phyloP scores from a whole-genome alignment of 1,284 basidiomycete species.

The Xerocomus amazonicus region DNA sequence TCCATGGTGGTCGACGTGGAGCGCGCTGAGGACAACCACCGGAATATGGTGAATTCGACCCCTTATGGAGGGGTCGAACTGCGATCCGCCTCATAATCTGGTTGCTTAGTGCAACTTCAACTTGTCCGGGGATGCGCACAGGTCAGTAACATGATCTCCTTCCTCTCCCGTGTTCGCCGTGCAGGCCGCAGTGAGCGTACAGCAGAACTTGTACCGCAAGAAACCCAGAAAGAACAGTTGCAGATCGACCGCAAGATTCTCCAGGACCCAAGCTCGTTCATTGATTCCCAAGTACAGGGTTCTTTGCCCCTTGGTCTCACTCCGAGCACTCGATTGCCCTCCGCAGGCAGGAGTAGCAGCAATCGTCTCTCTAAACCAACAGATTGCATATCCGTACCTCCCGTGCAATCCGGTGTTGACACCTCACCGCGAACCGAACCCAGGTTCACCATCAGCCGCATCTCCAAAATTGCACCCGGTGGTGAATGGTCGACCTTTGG shows the following conservation, averaged over 20 bases:
- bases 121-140: too few relatives aligned
- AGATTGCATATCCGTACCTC: background rate
- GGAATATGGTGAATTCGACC: constrained; percentile 11
- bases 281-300: constrained; percentile 18
- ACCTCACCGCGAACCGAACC: constrained; percentile 13
- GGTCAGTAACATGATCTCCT: constrained; percentile 20
- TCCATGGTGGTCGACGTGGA: constrained; percentile 42
- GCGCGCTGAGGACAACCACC: background rate
- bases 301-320: constrained; percentile 26
- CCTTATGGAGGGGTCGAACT: constrained; percentile 21
- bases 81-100: too few relatives aligned
- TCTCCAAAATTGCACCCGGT: constrained; percentile 25
- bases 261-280: constrained; percentile 28
- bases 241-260: constrained; percentile 27
- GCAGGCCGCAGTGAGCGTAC: constrained; percentile 32
- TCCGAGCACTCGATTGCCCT: constrained; percentile 27
- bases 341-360: constrained; percentile 6
- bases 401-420: background rate
- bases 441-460: constrained; percentile 19
- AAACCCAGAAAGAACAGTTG: constrained; percentile 3
- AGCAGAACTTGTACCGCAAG: constrained; percentile 12
- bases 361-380: constrained; percentile 6
- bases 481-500: constrained; percentile 47
- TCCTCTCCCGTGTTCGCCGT: constrained; percentile 38
- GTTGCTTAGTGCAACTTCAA: background rate